Conservation (phyloP, 176 grass and related monocot genomes). For the Carex littledalei region DNA sequence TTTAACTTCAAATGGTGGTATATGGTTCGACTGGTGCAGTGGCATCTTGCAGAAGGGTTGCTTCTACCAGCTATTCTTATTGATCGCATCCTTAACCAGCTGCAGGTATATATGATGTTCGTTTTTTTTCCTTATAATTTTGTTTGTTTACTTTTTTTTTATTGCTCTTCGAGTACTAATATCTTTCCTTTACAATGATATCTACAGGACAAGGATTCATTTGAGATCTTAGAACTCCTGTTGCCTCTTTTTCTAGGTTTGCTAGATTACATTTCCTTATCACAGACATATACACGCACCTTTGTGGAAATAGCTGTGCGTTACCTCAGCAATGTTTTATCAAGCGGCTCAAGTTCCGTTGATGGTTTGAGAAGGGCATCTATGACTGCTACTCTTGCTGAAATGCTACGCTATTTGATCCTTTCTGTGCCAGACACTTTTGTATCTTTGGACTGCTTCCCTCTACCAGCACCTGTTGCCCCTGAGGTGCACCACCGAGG, state of each 20-base stretch:
- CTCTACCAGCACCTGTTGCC: constrained; percentile 61
- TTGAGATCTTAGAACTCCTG: constrained; percentile 82
- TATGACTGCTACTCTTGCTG: constrained; percentile 54
- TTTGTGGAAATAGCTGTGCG: constrained; percentile 64
- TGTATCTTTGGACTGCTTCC: constrained; percentile 97
- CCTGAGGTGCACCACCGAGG: constrained; percentile 69
- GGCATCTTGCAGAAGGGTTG: too few species aligned
- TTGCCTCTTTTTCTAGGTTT: constrained; percentile 66
- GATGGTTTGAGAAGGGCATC: constrained; percentile 57
- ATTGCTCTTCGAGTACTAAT: constrained; percentile 4
- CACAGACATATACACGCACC: constrained; percentile 80
- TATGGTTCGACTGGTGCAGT: constrained; percentile 52
- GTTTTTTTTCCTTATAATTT: background rate
- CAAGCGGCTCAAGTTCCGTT: constrained; percentile 21
- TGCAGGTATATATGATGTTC: constrained; percentile 51
- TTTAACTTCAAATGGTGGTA: constrained; percentile 88
- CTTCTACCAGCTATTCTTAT: too few species aligned
- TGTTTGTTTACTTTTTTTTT: constrained; percentile 5
- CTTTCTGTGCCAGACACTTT: constrained; percentile 87
- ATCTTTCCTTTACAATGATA: constrained; percentile 21
- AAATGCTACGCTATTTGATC: constrained; percentile 80
- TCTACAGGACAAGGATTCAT: constrained; percentile 80
- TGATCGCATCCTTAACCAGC: constrained; percentile 46
- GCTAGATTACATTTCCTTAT: constrained; percentile 64
- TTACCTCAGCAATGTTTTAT: constrained; percentile 51